phyloP scores from a whole-genome alignment of 441 rosid genomes.

The Hura crepitans region DNA sequence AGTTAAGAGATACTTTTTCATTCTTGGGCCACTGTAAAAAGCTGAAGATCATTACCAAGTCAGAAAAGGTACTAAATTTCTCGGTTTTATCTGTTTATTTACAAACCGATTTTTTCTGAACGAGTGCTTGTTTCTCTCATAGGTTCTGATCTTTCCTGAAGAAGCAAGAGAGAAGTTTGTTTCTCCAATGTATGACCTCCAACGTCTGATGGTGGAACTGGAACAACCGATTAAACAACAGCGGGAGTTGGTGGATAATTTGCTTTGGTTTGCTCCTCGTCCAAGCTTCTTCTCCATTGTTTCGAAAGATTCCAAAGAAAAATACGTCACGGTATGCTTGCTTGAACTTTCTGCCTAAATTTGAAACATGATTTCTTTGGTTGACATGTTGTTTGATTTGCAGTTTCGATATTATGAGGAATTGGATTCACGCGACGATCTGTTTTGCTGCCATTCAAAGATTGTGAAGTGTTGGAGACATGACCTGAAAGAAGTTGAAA shows the following conservation, averaged over 20 bases:
- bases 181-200: slow-evolving; percentile 7
- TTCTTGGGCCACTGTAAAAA: slow-evolving; percentile 20
- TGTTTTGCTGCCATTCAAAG: neutral
- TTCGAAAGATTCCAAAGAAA: neutral
- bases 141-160: slow-evolving; percentile 11
- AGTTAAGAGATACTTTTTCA: slow-evolving; percentile 16
- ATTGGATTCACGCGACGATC: neutral
- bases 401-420: neutral
- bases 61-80: neutral
- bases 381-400: neutral
- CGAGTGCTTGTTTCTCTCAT: neutral
- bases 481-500: neutral
- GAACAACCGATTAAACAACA: neutral
- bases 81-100: neutral
- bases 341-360: too few relatives aligned
- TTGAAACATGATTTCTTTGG: neutral
- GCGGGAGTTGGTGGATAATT: neutral
- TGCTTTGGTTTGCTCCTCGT: slow-evolving; percentile 8
- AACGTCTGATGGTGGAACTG: neutral
- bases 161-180: neutral
- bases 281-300: neutral
- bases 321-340: neutral
- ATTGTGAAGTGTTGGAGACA: slow-evolving; percentile 8
- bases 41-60: neutral
- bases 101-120: too few relatives aligned